A percentile compares a stretch with the other conserved stretches of the same genome.
phyloP scores from a whole-genome alignment of 495 filamentous ascomycete genomes.

The Cladorrhinum samala region DNA sequence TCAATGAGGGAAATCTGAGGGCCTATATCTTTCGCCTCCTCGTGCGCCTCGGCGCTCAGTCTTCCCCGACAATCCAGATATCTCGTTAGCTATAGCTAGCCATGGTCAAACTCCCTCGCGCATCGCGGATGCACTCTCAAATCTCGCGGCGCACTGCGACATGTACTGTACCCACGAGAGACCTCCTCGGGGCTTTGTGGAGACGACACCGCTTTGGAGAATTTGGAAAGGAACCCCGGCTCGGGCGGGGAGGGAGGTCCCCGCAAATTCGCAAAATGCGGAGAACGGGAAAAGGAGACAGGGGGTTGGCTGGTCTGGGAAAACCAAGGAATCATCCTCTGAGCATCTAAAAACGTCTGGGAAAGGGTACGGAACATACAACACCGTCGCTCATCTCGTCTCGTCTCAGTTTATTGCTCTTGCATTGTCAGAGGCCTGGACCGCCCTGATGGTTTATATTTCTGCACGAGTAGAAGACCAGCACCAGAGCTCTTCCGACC shows the following conservation, averaged over 20 bases:
- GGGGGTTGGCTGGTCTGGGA: not conserved
- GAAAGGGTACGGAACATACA: conserved; percentile 14
- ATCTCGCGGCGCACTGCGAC: no score
- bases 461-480: not conserved
- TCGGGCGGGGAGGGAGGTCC: not conserved
- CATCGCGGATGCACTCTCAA: no score
- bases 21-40: no score
- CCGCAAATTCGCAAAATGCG: conserved; percentile 3
- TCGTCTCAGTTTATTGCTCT: conserved; percentile 2
- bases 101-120: no score
- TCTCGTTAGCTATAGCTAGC: no score
- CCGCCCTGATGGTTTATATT: not conserved
- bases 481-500: not conserved
- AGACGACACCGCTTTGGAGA: not conserved
- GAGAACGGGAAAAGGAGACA: not conserved
- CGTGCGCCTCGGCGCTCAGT: no score
- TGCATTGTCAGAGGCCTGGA: conserved; percentile 3
- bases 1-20: no score
- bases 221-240: not conserved
- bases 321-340: conserved; percentile 8
- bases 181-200: not conserved
- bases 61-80: not conserved
- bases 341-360: conserved; percentile 1
- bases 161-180: no score
- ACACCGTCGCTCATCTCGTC: conserved; percentile 16